Evolutionary conservation across 331 rosid genomes (phyloP), one percentile per base, ranked within the genome.

Genomic region (Acacia pycnantha): DNA sequence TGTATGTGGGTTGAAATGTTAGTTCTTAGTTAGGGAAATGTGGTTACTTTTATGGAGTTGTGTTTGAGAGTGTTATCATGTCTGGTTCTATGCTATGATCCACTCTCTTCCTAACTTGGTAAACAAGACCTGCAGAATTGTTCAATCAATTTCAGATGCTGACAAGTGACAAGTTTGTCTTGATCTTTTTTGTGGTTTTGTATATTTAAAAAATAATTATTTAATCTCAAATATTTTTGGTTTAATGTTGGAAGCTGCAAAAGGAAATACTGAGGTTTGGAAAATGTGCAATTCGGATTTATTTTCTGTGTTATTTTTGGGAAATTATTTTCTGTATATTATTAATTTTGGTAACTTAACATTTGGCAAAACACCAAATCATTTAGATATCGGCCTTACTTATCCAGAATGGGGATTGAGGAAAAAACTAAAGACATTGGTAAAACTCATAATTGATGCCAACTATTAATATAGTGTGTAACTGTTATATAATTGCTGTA

Each of bases 211-310:
- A 70, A 43, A 43, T 70, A 12, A 43, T 70, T 70, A 43, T 35
- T n/a, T 12, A 26, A 15, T 71, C 58, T 50, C 14, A 15, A 71
- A 44, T 8, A 71, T 24, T 12, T 71, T 12, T 71, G 76, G 37
- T 71, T 71, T 54, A 9, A 44, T 59, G 58, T 37, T 70, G 74
- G 15, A 70, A 50, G 46, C 79, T 5, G 43, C 10, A 73, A 50
- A 48, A 31, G 29, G 40, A 27, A 78, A 59, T 68, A 26, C 13
- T 35, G 51, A 75, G 51, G 82, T 15, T 79, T 85, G 74, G 69
- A 56, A 64, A 24, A 50, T 61, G 48, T 82, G 81, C 21, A 59
- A 33, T 77, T 77, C 73, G 3, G 19, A 51, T 26, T 62, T 70
- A 2, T 72, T 35, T 61, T 68, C 35, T 46, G 44, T 62, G 35